A percentile compares a stretch with the other conserved stretches of the same genome.
These are phyloP conservation scores for Epithemia pelagica DNA, from an alignment of 108 stramenopile species.

Conservation along the genomic window DNA sequence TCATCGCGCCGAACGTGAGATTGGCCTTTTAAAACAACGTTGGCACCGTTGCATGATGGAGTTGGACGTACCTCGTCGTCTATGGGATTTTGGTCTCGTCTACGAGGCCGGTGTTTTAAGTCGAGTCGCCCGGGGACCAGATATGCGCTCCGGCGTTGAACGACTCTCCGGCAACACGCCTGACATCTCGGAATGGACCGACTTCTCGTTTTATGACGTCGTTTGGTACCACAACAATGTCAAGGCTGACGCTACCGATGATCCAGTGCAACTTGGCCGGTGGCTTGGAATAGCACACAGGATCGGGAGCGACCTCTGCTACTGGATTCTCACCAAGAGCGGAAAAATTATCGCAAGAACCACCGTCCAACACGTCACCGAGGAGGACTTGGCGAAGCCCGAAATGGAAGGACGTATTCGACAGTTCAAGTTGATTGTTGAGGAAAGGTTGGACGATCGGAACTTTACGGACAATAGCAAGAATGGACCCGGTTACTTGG, in stretches of 20 bases:
- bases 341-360: neutral
- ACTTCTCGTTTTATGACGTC: neutral
- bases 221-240: neutral
- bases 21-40: slow-evolving; percentile 22
- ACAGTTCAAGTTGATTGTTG: slow-evolving; percentile 44
- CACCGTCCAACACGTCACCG: neutral
- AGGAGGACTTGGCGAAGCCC: neutral
- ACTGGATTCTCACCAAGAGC: neutral
- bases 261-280: neutral
- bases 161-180: neutral
- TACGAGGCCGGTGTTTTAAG: neutral
- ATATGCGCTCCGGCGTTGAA: neutral
- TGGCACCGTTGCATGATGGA: slow-evolving; percentile 9
- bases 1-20: slow-evolving; percentile 23
- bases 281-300: slow-evolving; percentile 1
- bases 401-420: neutral
- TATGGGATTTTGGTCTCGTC: slow-evolving; percentile 15
- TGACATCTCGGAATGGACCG: neutral
- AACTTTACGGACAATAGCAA: neutral
- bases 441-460: neutral
- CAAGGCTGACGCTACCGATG: neutral
- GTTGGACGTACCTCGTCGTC: slow-evolving; percentile 6
- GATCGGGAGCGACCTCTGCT: neutral
- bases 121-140: neutral
- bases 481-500: neutral